Percentiles rank a stretch among this genome's conserved stretches.
These are phyloP conservation scores for Amanita jacksonii DNA, from an alignment of 768 basidiomycete genomes.

Conservation along the genomic window DNA sequence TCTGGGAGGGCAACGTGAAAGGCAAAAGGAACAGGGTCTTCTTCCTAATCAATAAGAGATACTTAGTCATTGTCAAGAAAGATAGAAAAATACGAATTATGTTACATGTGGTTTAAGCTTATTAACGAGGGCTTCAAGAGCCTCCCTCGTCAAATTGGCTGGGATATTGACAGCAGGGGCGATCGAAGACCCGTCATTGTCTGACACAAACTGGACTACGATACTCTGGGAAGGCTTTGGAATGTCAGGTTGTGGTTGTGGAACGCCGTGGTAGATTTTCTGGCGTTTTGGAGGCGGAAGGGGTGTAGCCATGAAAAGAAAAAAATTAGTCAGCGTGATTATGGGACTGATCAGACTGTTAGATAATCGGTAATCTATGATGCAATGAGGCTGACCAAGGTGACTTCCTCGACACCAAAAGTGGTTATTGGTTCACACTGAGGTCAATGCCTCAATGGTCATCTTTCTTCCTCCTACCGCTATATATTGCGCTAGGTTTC, in stretches of 20 bases:
- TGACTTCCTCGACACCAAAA: constrained; percentile 23
- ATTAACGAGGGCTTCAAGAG: constrained; percentile 83
- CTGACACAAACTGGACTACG: constrained; percentile 87
- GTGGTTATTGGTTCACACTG: no score
- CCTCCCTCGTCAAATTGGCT: constrained; percentile 77
- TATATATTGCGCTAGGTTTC: no score
- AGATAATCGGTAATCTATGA: no score
- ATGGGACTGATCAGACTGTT: no score
- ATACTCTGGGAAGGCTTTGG: constrained; percentile 40
- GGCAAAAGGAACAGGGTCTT: constrained; percentile 87
- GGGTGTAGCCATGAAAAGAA: constrained; percentile 86
- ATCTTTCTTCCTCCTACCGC: no score
- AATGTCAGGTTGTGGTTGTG: constrained; percentile 49
- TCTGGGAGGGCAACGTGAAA: constrained; percentile 78
- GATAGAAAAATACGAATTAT: not conserved
- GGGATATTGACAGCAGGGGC: constrained; percentile 88
- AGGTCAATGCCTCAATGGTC: no score
- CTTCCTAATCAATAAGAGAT: constrained; percentile 48
- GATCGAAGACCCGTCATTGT: constrained; percentile 71
- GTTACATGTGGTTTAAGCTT: constrained; percentile 65
- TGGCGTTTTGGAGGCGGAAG: constrained; percentile 85
- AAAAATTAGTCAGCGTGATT: no score
- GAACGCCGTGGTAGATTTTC: constrained; percentile 71
- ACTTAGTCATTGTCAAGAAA: not conserved
- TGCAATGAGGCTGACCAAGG: no score